These are phyloP conservation scores for Paraconiothyrium brasiliense DNA, from an alignment of 2,329 filamentous ascomycete genomes.

Conservation along the genomic window DNA sequence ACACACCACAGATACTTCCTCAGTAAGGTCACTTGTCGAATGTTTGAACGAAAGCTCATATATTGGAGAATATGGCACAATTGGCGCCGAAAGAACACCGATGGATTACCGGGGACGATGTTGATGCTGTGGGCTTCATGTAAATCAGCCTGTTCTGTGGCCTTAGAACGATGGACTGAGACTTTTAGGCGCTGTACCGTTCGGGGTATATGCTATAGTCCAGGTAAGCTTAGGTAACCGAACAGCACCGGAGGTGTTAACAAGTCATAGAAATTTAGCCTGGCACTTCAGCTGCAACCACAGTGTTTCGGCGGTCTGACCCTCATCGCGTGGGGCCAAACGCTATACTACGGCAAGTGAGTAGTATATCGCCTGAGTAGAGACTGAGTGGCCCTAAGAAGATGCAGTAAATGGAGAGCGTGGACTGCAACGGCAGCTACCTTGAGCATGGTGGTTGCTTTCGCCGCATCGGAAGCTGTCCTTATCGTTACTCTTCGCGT, in stretches of 20 bases:
- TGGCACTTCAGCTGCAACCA: slow-evolving; percentile 64
- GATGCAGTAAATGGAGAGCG: slow-evolving; percentile 55
- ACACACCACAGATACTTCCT: slow-evolving; percentile 42
- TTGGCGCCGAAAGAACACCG: slow-evolving; percentile 68
- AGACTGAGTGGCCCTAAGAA: slow-evolving; percentile 11
- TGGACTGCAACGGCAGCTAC: slow-evolving; percentile 59
- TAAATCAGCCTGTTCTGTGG: slow-evolving; percentile 28
- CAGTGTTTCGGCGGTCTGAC: slow-evolving; percentile 62
- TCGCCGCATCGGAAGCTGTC: slow-evolving; percentile 64
- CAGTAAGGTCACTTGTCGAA: slow-evolving; percentile 40
- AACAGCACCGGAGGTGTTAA: not conserved
- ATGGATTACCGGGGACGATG: slow-evolving; percentile 68
- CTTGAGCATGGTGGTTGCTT: slow-evolving; percentile 52
- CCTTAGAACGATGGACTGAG: slow-evolving; percentile 18
- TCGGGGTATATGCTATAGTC: slow-evolving; percentile 62
- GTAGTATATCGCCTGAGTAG: not conserved
- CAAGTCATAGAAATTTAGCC: slow-evolving; percentile 60
- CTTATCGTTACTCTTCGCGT: slow-evolving; percentile 67
- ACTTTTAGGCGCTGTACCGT: slow-evolving; percentile 54
- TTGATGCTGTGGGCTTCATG: slow-evolving; percentile 71
- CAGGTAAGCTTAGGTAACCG: slow-evolving; percentile 46
- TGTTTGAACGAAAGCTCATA: slow-evolving; percentile 23
- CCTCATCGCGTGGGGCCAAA: slow-evolving; percentile 63
- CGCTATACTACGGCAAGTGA: slow-evolving; percentile 61
- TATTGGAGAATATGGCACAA: slow-evolving; percentile 66